Evolutionary conservation across 139 green algal genomes (phyloP).

Genomic region (Helicosporidium sp.): DNA sequence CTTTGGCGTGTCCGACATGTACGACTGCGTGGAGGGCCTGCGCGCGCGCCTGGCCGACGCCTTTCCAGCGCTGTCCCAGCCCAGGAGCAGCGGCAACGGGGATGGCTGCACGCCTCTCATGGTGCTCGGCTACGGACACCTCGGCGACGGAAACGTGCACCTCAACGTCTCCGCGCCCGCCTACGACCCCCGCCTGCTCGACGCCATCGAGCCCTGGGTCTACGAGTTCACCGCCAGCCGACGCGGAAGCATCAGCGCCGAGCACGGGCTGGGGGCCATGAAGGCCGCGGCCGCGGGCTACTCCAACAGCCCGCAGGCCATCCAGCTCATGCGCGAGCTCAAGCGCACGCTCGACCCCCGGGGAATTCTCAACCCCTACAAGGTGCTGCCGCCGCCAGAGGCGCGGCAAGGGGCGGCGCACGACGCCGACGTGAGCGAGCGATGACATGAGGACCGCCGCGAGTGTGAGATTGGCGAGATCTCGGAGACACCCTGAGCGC

Average conservation of each 20-base stretch:
- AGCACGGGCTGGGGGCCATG: conserved; percentile 88
- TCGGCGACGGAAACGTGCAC: conserved; percentile 93
- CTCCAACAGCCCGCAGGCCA: conserved; percentile 41
- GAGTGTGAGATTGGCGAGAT: too few relatives aligned
- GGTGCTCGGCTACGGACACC: conserved; percentile 83
- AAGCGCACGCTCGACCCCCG: conserved; percentile 73
- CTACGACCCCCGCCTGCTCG: conserved; percentile 25
- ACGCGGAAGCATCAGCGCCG: conserved; percentile 74
- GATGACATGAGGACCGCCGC: too few relatives aligned
- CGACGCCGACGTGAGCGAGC: too few relatives aligned
- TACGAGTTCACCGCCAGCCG: conserved; percentile 60
- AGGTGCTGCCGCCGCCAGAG: conserved; percentile 70
- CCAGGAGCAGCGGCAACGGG: not conserved
- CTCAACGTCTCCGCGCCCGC: conserved; percentile 62
- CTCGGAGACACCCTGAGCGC: too few relatives aligned
- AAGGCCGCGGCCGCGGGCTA: conserved; percentile 61
- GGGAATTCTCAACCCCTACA: conserved; percentile 90
- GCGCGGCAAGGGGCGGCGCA: too few relatives aligned
- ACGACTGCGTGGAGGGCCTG: conserved; percentile 60
- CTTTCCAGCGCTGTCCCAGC: not conserved
- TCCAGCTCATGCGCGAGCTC: conserved; percentile 66
- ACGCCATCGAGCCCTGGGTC: conserved; percentile 79
- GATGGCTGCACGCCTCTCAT: conserved; percentile 2
- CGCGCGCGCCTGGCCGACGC: conserved; percentile 25
- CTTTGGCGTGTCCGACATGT: conserved; percentile 34